These are phyloP conservation scores for Anthostomella pinea DNA, from an alignment of 2,329 filamentous ascomycete genomes.

Conservation along the genomic window DNA sequence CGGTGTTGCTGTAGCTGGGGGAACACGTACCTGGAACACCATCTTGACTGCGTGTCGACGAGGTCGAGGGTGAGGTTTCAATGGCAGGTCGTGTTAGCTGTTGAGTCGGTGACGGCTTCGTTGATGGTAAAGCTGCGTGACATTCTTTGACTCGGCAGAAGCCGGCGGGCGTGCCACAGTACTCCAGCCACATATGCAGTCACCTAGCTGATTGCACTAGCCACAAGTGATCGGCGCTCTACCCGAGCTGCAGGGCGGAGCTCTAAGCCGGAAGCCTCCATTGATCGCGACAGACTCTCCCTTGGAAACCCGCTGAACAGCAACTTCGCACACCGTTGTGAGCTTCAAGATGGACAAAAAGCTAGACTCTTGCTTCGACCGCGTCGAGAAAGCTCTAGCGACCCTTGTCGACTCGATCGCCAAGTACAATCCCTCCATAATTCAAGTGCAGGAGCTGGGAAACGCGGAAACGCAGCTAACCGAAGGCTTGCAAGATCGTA, in stretches of 20 bases:
- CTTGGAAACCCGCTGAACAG: too few species aligned
- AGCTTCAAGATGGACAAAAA: conserved; percentile 61
- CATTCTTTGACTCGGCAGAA: conserved; percentile 26
- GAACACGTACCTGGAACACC: conserved; percentile 24
- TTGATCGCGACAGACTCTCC: too few species aligned
- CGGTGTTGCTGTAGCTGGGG: not conserved
- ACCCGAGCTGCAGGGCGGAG: too few species aligned
- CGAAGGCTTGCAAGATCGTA: conserved; percentile 64
- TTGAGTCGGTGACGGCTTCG: conserved; percentile 21
- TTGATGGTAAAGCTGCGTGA: conserved; percentile 25
- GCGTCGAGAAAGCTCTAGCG: conserved; percentile 64
- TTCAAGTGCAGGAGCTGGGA: conserved; percentile 66
- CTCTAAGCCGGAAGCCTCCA: too few species aligned
- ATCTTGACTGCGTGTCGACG: conserved; percentile 22
- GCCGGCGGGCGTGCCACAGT: too few species aligned
- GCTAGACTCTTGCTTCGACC: conserved; percentile 62
- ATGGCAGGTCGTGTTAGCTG: conserved; percentile 18
- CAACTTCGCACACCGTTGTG: too few species aligned
- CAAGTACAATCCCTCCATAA: conserved; percentile 73
- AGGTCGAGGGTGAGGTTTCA: conserved; percentile 15
- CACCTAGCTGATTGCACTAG: conserved; percentile 1
- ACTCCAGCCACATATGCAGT: conserved; percentile 3
- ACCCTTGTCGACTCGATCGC: conserved; percentile 75
- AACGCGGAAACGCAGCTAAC: conserved; percentile 67
- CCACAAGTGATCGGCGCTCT: conserved; percentile 9